Evolutionary conservation across 306 rosid species (phyloP).

Genomic region (Inga leiocalycina): DNA sequence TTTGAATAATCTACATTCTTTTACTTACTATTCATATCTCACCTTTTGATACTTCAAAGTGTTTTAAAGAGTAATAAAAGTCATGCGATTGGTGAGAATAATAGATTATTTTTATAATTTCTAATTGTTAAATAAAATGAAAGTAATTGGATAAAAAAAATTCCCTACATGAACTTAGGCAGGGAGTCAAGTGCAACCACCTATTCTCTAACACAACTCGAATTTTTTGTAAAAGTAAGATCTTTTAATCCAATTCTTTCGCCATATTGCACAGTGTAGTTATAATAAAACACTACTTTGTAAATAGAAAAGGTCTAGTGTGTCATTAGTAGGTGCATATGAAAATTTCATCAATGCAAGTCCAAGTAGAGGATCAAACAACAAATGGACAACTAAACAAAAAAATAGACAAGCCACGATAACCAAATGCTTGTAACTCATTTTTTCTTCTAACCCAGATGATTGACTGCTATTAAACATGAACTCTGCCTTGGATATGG

Average conservation of each 20-base stretch:
- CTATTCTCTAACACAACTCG: background rate
- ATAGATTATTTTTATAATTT: background rate
- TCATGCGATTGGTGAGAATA: background rate
- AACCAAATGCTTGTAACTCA: too few relatives aligned
- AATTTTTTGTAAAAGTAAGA: background rate
- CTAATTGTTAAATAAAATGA: background rate
- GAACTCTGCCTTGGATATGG: too few relatives aligned
- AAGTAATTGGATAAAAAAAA: background rate
- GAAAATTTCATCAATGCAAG: too few relatives aligned
- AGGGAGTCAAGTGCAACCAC: background rate
- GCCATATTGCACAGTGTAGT: too few relatives aligned
- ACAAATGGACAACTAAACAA: too few relatives aligned
- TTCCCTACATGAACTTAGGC: background rate
- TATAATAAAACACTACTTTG: too few relatives aligned
- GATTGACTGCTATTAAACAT: too few relatives aligned
- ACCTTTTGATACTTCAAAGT: background rate
- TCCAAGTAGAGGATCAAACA: too few relatives aligned
- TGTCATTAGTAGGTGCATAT: too few relatives aligned
- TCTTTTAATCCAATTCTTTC: background rate
- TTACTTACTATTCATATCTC: background rate
- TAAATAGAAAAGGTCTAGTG: too few relatives aligned
- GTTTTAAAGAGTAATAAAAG: background rate
- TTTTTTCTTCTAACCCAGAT: too few relatives aligned
- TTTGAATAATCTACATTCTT: background rate
- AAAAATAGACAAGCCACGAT: too few relatives aligned